These are phyloP conservation scores for Leucogyrophana mollusca DNA, from an alignment of 768 basidiomycete species.

Conservation along the genomic window DNA sequence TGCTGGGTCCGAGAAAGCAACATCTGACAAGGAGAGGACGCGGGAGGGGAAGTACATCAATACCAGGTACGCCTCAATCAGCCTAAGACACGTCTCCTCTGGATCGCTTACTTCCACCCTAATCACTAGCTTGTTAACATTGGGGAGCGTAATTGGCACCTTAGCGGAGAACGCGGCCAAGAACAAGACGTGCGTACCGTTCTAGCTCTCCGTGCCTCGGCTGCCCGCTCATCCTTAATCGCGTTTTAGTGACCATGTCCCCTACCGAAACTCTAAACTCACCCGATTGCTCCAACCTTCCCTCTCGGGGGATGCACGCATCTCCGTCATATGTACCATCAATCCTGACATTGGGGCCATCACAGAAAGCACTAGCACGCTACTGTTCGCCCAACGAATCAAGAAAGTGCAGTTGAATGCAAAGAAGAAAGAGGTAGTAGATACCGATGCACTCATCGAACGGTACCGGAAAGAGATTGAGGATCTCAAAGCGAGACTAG, in stretches of 20 bases:
- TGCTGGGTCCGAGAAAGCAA: conserved; percentile 95
- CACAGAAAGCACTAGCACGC: conserved; percentile 82
- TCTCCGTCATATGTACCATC: conserved; percentile 94
- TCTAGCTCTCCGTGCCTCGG: not conserved
- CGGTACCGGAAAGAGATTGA: conserved; percentile 95
- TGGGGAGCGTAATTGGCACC: conserved; percentile 91
- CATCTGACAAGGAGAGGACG: conserved; percentile 93
- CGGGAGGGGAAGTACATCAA: conserved; percentile 97
- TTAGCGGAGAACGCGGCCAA: conserved; percentile 85
- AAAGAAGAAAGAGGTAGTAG: conserved; percentile 90
- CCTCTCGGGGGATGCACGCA: conserved; percentile 90
- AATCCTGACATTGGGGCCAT: conserved; percentile 82
- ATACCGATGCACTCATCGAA: conserved; percentile 91
- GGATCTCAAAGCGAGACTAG: conserved; percentile 72
- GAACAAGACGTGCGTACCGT: conserved; percentile 55
- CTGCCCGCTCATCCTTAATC: not conserved
- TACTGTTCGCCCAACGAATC: conserved; percentile 88
- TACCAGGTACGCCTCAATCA: conserved; percentile 56
- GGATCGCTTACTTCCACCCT: not conserved
- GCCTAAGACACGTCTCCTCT: no score
- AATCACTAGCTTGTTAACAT: conserved; percentile 71
- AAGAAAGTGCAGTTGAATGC: conserved; percentile 88
- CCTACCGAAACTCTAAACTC: conserved; percentile 93
- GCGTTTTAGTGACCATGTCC: conserved; percentile 73
- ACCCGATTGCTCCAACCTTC: conserved; percentile 95